A percentile compares a stretch with the other conserved stretches of the same genome.
These are phyloP conservation scores for Aspergillus eucalypticola DNA, from an alignment of 2,329 filamentous ascomycete species.

Conservation along the genomic window DNA sequence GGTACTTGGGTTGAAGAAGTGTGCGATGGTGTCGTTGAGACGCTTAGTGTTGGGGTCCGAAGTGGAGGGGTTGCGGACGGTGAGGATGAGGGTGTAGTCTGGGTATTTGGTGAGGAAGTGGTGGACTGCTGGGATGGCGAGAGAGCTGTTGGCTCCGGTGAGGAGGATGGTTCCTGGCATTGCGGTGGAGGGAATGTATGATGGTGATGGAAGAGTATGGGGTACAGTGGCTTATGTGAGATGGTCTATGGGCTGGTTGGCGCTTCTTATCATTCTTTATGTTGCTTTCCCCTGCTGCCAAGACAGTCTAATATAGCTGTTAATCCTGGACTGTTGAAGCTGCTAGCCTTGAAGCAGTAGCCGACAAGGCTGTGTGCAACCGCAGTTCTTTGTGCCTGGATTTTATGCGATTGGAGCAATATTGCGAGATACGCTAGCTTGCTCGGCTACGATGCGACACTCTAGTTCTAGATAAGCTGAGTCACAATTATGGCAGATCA, in stretches of 20 bases:
- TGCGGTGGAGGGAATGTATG: neutral
- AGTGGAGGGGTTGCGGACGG: constrained; percentile 3
- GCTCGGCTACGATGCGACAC: too few species aligned
- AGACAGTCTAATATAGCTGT: neutral
- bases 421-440: too few species aligned
- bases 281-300: neutral
- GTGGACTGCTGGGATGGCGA: neutral
- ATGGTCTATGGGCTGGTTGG: neutral
- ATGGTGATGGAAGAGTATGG: neutral
- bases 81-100: constrained; percentile 2
- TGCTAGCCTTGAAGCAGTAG: neutral
- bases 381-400: neutral
- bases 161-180: constrained; percentile 9
- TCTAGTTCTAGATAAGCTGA: neutral
- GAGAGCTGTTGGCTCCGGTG: constrained; percentile 8
- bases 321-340: neutral
- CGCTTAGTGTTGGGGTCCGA: neutral
- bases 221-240: too few species aligned
- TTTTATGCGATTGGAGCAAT: neutral
- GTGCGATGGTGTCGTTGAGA: neutral
- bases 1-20: neutral
- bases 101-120: constrained; percentile 3
- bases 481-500: neutral
- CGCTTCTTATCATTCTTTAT: neutral
- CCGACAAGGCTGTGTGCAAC: neutral